Conservation (phyloP, 2,329 filamentous ascomycete species). For the Pseudonectria buxi region DNA sequence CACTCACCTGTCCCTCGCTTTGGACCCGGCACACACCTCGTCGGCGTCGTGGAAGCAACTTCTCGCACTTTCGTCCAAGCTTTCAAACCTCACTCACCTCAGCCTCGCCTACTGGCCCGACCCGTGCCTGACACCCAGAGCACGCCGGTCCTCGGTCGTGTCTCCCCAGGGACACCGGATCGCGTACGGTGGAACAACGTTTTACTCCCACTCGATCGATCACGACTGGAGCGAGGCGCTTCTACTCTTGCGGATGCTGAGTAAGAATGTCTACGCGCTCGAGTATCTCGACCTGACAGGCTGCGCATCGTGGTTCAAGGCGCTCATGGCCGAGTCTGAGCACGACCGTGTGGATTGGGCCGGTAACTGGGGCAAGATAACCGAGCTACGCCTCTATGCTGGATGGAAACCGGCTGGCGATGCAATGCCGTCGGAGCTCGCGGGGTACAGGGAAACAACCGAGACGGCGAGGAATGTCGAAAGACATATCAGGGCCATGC, state of each 20-base stretch:
- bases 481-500: slow-evolving; percentile 38
- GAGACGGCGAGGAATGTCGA: slow-evolving; percentile 37
- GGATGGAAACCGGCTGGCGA: slow-evolving; percentile 35
- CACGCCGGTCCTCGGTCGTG: slow-evolving; percentile 40
- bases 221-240: slow-evolving; percentile 55
- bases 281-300: slow-evolving; percentile 57
- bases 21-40: slow-evolving; percentile 28
- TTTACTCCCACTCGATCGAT: slow-evolving; percentile 52
- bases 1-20: slow-evolving; percentile 54
- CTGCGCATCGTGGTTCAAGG: slow-evolving; percentile 48
- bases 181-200: slow-evolving; percentile 48
- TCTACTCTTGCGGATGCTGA: slow-evolving; percentile 47
- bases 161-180: slow-evolving; percentile 37
- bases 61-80: slow-evolving; percentile 44
- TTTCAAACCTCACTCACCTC: slow-evolving; percentile 52
- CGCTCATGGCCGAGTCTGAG: slow-evolving; percentile 36
- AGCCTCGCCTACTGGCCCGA: slow-evolving; percentile 57
- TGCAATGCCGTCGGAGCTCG: slow-evolving; percentile 25
- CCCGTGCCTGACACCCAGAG: slow-evolving; percentile 50
- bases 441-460: slow-evolving; percentile 29
- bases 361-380: slow-evolving; percentile 47
- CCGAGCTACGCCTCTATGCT: slow-evolving; percentile 36
- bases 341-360: slow-evolving; percentile 49
- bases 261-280: slow-evolving; percentile 47
- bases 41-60: slow-evolving; percentile 53